Conservation (phyloP, 495 filamentous ascomycete species). For the Mytilinidion resinicola region DNA sequence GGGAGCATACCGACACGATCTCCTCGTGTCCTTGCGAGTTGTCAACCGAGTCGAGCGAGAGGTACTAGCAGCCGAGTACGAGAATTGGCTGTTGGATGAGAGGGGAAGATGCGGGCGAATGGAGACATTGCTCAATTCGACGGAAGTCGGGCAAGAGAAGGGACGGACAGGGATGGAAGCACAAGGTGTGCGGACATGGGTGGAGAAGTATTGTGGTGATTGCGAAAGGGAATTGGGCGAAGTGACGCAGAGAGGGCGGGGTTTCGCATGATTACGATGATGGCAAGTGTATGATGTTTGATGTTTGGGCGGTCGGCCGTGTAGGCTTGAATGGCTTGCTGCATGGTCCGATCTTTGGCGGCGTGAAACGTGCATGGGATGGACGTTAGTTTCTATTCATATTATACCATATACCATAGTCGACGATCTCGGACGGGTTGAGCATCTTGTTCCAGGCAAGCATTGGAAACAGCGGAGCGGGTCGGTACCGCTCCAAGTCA, state of each 20-base stretch:
- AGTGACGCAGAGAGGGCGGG: neutral
- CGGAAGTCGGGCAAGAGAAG: neutral
- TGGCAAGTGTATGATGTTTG: neutral
- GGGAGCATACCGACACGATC: slow-evolving; percentile 80
- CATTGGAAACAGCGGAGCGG: too few species aligned
- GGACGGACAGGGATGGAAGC: neutral
- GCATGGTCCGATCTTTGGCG: neutral
- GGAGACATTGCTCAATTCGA: slow-evolving; percentile 41
- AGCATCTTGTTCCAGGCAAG: too few species aligned
- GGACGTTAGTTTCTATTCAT: neutral
- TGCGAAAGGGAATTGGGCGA: slow-evolving; percentile 18
- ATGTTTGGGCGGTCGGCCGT: neutral
- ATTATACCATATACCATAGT: neutral
- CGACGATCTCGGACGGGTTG: neutral
- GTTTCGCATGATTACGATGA: neutral
- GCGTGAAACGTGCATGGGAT: neutral
- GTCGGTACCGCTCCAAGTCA: too few species aligned
- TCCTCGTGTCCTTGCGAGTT: slow-evolving; percentile 82
- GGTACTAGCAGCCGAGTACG: slow-evolving; percentile 79
- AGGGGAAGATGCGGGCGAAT: slow-evolving; percentile 60
- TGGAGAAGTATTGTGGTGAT: slow-evolving; percentile 22
- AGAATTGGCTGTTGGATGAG: slow-evolving; percentile 79
- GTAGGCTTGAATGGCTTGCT: neutral
- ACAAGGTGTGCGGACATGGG: slow-evolving; percentile 17
- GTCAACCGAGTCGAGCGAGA: slow-evolving; percentile 85